Evolutionary conservation across 768 basidiomycete species (phyloP), one percentile per base, ranked within the genome.

Genomic region (Lentinus tigrinus): DNA sequence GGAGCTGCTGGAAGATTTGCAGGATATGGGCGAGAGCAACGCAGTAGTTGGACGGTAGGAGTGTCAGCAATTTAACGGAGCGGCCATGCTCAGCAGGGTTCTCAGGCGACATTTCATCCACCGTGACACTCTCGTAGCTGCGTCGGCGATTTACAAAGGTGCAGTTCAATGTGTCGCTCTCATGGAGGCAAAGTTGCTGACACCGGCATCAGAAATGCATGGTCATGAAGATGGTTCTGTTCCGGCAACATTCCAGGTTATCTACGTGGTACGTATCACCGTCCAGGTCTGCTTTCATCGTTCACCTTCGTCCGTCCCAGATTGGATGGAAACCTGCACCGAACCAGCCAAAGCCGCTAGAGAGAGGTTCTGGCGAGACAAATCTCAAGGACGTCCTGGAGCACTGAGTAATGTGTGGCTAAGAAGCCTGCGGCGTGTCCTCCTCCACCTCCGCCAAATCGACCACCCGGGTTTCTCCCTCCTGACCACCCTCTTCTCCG

Each of bases 21-120:
- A 84, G 51, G 87, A 93, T 69, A 99, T 99, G 97, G 97, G 97
- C 19, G 97, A 99, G 70, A 85, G 84, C 48, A 98, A 97, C 69
- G 93, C 95, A 11, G 82, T 98, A 43, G 75, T 95, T 31, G 93
- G 91, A 66, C 78, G 93, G 88, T 92, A 60, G 44, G 79, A 67
- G 14, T 14, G n/a, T 6, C 17, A 44, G 36, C 24, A 16, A 54
- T 37, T 36, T 42, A 8, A 24, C 34, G 24, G 14, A 3, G 31
- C 36, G 19, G 5, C 17, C 4, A 14, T 10, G 37, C 34, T 34
- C 9, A 36, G 14, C n/a, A 10, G 6, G 23, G 6, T 54, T 54
- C 52, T 21, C 63, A 91, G 92, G 59, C 82, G 88, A 31, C 79
- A 83, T 59, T 80, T 79, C 52, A 76, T 93, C 37, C 86, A 85